Evolutionary conservation across 768 basidiomycete species (phyloP), one percentile per base, ranked within the genome.

Genomic region (Pleurotus tuber-regium): DNA sequence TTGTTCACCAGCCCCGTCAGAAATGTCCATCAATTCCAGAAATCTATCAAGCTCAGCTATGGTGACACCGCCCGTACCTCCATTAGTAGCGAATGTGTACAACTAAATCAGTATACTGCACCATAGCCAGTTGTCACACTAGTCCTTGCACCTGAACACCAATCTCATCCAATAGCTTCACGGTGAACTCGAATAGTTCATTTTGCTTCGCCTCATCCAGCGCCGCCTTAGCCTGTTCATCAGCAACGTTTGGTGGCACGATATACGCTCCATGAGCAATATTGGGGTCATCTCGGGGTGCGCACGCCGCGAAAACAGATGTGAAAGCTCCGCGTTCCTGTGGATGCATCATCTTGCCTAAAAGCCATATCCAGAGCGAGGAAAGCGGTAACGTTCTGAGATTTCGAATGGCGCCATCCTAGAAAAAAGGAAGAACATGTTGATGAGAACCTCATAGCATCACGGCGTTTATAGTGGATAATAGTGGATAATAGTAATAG

Each of bases 101-200:
- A n/a, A n/a, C n/a, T n/a, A n/a, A n/a, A n/a, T n/a, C n/a, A n/a
- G n/a, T n/a, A n/a, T n/a, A n/a, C n/a, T n/a, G n/a, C n/a, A n/a
- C n/a, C n/a, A n/a, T n/a, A n/a, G n/a, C n/a, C n/a, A n/a, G n/a
- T n/a, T n/a, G n/a, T 42, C 41, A 42, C 18, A 25, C 23, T 23
- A 42, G 23, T 4, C 41, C 41, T 25, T 42, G 19, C 7, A 42
- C 41, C 41, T 4, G n/a, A 18, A 47, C 23, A 33, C 60, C 64
- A 26, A 63, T 57, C 18, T 62, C 58, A 36, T 54, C 55, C 52
- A 70, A 43, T 4, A 70, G 38, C 11, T 42, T 56, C 51, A 70
- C 67, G 1, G 70, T 70, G 3, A 66, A 68, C 2, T 63, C 52
- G 70, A 72, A 75, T 28, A 75, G 56, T 48, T 75, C 71, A 28